Conservation (phyloP, 805 yeast species). For the Monosporozyma siamensis region DNA sequence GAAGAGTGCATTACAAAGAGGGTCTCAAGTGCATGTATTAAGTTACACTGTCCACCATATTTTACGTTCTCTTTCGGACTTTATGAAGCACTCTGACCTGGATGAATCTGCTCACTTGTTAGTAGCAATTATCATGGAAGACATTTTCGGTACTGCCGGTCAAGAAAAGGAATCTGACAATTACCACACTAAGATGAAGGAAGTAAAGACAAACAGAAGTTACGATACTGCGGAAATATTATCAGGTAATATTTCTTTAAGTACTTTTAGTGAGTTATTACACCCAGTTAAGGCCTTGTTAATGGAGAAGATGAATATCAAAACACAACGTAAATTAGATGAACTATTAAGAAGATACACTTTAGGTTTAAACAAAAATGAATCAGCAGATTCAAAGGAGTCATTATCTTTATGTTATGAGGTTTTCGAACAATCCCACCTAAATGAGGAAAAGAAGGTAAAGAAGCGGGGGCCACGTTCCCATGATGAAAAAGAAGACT, state of each 20-base stretch:
- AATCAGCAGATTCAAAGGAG: constrained; percentile 45
- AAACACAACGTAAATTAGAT: constrained; percentile 64
- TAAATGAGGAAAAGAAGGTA: constrained; percentile 12
- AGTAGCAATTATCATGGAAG: constrained; percentile 78
- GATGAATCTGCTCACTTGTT: constrained; percentile 55
- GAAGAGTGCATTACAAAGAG: constrained; percentile 68
- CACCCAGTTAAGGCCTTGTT: constrained; percentile 60
- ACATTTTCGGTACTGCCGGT: constrained; percentile 83
- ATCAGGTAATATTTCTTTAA: constrained; percentile 52
- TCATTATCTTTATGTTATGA: constrained; percentile 68
- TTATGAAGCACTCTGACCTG: constrained; percentile 57
- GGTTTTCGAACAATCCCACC: constrained; percentile 47
- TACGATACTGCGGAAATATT: constrained; percentile 78
- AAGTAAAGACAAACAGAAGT: constrained; percentile 82
- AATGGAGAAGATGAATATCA: constrained; percentile 54
- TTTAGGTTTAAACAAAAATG: constrained; percentile 68
- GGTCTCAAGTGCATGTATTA: constrained; percentile 88
- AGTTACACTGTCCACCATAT: constrained; percentile 79
- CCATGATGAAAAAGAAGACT: constrained; percentile 43
- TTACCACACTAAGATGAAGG: constrained; percentile 75
- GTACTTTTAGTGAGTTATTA: constrained; percentile 47
- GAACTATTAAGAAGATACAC: constrained; percentile 71
- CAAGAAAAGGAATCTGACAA: constrained; percentile 94
- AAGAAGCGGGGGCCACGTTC: constrained; percentile 15
- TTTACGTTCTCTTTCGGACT: constrained; percentile 42